Evolutionary conservation across 805 yeast species (phyloP).

Genomic region (Candida adriatica): DNA sequence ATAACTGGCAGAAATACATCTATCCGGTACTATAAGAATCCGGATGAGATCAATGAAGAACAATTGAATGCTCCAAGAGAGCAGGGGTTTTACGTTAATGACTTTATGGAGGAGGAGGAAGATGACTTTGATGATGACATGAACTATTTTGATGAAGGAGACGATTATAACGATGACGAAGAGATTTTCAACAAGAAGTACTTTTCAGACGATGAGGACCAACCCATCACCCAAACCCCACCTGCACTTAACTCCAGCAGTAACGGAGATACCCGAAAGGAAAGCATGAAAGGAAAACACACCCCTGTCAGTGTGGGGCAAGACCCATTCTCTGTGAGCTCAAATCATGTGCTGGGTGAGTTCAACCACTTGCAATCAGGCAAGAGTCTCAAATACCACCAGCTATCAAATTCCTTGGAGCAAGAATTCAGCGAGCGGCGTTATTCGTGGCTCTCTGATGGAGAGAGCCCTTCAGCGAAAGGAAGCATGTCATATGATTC

Average conservation of each 20-base stretch:
- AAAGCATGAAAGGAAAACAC: no score
- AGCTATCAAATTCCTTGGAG: slow-evolving; percentile 29
- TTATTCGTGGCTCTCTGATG: slow-evolving; percentile 25
- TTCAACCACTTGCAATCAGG: no score
- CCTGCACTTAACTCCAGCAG: no score
- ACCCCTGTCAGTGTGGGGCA: no score
- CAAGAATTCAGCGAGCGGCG: slow-evolving; percentile 24
- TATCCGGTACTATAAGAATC: slow-evolving; percentile 41
- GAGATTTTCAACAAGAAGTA: slow-evolving; percentile 24
- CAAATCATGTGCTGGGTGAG: no score
- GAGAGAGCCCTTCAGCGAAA: slow-evolving; percentile 16
- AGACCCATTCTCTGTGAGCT: no score
- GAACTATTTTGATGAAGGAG: slow-evolving; percentile 32
- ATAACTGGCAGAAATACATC: slow-evolving; percentile 47
- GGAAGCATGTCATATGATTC: slow-evolving; percentile 29
- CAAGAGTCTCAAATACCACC: slow-evolving; percentile 36
- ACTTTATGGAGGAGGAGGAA: slow-evolving; percentile 33
- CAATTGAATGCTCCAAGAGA: slow-evolving; percentile 18
- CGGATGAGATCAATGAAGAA: slow-evolving; percentile 14
- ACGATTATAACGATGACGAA: slow-evolving; percentile 28
- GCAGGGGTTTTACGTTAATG: slow-evolving; percentile 32
- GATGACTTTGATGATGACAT: slow-evolving; percentile 36
- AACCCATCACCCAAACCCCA: no score
- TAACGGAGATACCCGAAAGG: no score
- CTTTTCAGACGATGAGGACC: slow-evolving; percentile 22